Base-by-base conservation (phyloP, 805 yeast genomes). In the Candida glaebosa region DNA sequence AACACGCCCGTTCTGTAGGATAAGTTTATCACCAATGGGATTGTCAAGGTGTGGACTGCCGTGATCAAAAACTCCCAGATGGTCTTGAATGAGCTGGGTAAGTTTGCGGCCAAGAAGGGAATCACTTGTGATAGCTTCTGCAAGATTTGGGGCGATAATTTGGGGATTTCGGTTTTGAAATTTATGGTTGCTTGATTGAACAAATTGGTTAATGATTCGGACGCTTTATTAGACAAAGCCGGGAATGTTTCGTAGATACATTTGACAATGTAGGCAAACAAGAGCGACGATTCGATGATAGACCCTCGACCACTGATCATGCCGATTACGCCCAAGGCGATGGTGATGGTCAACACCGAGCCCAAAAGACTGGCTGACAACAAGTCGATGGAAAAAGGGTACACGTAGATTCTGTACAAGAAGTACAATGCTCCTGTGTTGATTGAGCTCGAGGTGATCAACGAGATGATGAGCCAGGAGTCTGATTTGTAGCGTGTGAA, bases 191-290 rank as follows among this genome's bases (percentile, higher is more conserved):
- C 62, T 43, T 57, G 67, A 9, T 63, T 56, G 41, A 67, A 56
- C 33, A 67, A 42, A 7, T 54, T 44, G 3, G 70, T 50, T 25
- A 67, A 52, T 3, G 68, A 54, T 40, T 54, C 50, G 18, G 61
- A 51, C 15, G 73, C 73, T 44, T 60, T 68, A 40, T 79, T 78
- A 5, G 90, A 83, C 48, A 91, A 74, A 51, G 86, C 89, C 1
- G 98, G 96, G 53, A 91, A 88, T 3, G 96, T 81, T 57, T 90
- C 95, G 61, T 93, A 93, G 46, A 90, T 80, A 53, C 96, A 88
- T 57, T 95, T 85, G 20, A 93, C 96, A 46, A 91, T 82, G 62
- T 93, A 93, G 6, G 95, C 91, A 57, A 89, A 82, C 53, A 93
- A 73, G 43, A 91, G 65, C 9, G 96, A 84, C 24, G 89, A 78